Evolutionary conservation across 2,329 filamentous ascomycete genomes (phyloP), one percentile per base, ranked within the genome.

Genomic region (Teratosphaeria viscida): DNA sequence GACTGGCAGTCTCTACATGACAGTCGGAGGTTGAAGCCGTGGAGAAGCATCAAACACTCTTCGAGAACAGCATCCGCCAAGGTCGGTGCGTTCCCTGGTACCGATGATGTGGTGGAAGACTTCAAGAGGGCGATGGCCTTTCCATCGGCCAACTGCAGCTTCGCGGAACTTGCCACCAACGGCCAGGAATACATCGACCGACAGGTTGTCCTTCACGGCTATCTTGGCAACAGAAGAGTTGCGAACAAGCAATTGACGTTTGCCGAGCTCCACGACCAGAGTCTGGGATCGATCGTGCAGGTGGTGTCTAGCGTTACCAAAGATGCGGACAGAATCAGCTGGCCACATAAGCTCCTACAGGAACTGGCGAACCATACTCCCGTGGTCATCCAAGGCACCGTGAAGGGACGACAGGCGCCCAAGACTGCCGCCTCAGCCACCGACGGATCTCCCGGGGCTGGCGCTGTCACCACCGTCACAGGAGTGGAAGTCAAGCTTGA

Each of bases 231-330:
- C 61, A 81, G 85, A 34, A 81, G 84, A 62, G 84, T 89, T 66
- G 77, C 91, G 26, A 85, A 84, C 32, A 85, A 85, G 58, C 84
- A 82, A 47, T 76, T 95, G 23, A 83, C 83, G 1, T 96, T 96
- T 69, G 85, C 85, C 55, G 81, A 86, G 56, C 70, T 85, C 39
- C 74, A 68, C 57, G 69, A 71, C 55, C 64, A 64, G 73, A 29
- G 76, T 76, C 63, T 76, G 72, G 56, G 73, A 72, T 27, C 76
- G 78, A 67, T 71, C 65, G 61, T 73, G 14, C 72, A 74, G 60
- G 61, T 73, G 12, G 70, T 72, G 7, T 72, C 71, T 5, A 68
- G 64, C 6, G 57, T 62, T 1, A 64, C 65, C 14, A 65, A 65
- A 54, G 65, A 65, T 34, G 62, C 63, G 4, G 68, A 70, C 52